Evolutionary conservation across 768 basidiomycete genomes (phyloP), one percentile per base, ranked within the genome.

Genomic region (Amanita jacksonii): DNA sequence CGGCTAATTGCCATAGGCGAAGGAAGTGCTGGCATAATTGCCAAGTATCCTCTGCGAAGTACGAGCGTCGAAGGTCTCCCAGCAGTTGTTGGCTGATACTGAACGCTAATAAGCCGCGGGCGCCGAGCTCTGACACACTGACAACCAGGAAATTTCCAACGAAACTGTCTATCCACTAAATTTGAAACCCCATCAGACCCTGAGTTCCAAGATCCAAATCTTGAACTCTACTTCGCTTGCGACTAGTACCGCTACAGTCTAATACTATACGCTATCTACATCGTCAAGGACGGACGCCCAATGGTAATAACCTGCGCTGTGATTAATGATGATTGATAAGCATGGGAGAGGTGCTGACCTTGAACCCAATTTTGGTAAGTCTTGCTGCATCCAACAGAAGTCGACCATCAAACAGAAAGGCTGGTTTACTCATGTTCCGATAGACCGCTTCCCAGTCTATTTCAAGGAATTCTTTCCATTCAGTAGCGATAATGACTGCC

Each of bases 381-480:
- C 77, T 75, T 40, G 80, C 79, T 8, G 77, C 79, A 57, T 98
- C 86, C 34, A 97, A 73, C 56, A 97, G 73, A 49, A 96, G 68
- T 24, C 92, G 77, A 4, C 92, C 92, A 59, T 98, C 94, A 56
- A 97, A 97, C 51, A 99, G 74, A 58, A 96, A 98, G 4, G 96
- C 94, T n/a, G 96, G 96, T 72, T 98, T 96, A 57, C 84, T 86
- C 90, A 97, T 97, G 56, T 72, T 65, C 40, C 67, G 62, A 66
- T 97, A 96, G 32, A 97, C 85, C 27, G 68, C 67, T 54, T 76
- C 61, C 96, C 96, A 99, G 65, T 93, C 81, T 51, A 99, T 85
- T 30, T 82, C 75, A 57, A 75, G 76, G 77, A 99, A 99, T 65
- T 97, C 93, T 62, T 84, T 88, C 94, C 92, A 96, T 65, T 94